phyloP scores from a whole-genome alignment of 106 monocot genomes.

The Dendrobium catenatum region DNA sequence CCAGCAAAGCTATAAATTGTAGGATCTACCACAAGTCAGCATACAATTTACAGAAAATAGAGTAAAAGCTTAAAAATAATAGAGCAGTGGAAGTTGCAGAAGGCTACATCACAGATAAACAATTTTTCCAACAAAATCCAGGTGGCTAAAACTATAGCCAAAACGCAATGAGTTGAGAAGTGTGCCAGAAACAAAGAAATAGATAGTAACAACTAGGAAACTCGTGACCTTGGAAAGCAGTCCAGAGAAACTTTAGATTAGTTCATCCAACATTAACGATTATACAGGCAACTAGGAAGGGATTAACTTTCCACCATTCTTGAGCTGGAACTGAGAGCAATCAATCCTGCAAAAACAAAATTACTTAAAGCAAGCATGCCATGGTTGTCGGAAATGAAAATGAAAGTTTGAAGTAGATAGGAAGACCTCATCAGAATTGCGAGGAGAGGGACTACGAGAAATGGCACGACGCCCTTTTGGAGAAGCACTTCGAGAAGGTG shows the following conservation, averaged over 20 bases:
- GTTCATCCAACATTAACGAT: conserved; percentile 4
- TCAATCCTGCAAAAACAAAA: conserved; percentile 7
- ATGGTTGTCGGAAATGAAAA: neutral
- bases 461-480: conserved; percentile 23
- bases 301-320: neutral
- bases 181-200: conserved; percentile 5
- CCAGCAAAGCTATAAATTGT: conserved; percentile 28
- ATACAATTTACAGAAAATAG: neutral
- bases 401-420: neutral
- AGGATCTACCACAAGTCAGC: conserved; percentile 26
- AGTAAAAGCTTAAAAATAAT: neutral
- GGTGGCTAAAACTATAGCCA: neutral
- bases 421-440: conserved; percentile 29
- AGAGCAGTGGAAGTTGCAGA: conserved; percentile 2
- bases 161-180: neutral
- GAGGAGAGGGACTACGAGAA: conserved; percentile 32
- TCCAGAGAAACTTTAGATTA: neutral
- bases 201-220: neutral
- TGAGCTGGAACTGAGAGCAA: neutral
- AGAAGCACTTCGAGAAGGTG: conserved; percentile 39
- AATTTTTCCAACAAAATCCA: neutral
- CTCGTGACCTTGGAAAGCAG: conserved; percentile 11
- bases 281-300: neutral
- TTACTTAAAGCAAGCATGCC: neutral
- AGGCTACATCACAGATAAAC: neutral